These are phyloP conservation scores for Kitagawia praeruptora DNA, from an alignment of 129 eudicot species.

Conservation along the genomic window DNA sequence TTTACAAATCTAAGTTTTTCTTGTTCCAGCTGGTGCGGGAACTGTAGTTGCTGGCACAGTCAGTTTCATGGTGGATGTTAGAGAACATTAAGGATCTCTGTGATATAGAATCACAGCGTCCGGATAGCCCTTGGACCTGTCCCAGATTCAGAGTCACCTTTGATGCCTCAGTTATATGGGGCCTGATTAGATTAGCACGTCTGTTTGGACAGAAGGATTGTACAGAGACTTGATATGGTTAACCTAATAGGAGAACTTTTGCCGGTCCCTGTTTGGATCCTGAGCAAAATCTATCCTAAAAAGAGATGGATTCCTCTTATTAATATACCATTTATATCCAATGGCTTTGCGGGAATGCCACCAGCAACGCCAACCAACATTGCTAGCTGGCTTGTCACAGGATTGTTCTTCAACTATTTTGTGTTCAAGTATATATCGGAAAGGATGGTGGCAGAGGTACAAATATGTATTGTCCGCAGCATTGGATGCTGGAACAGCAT, in stretches of 20 bases:
- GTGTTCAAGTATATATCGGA: constrained; percentile 75
- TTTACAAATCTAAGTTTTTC: too few relatives aligned
- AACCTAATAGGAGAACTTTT: constrained; percentile 66
- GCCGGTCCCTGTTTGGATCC: constrained; percentile 79
- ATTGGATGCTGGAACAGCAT: constrained; percentile 91
- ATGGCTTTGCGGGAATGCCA: constrained; percentile 56
- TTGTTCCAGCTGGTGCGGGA: too few relatives aligned
- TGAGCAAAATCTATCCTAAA: constrained; percentile 73
- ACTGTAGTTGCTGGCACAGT: too few relatives aligned
- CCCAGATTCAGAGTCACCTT: too few relatives aligned
- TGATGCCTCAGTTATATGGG: too few relatives aligned
- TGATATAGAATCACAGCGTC: too few relatives aligned
- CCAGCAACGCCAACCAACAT: constrained; percentile 37
- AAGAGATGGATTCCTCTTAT: constrained; percentile 89
- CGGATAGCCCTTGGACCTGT: too few relatives aligned
- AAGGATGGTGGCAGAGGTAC: constrained; percentile 86
- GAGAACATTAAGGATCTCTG: too few relatives aligned
- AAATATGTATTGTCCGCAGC: constrained; percentile 83
- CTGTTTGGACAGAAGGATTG: too few relatives aligned
- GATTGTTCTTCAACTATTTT: constrained; percentile 69
- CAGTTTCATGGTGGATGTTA: too few relatives aligned
- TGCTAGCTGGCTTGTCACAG: constrained; percentile 77
- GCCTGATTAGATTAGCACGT: too few relatives aligned
- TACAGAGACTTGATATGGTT: too few relatives aligned
- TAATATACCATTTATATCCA: constrained; percentile 83